Base-by-base conservation (phyloP, 495 filamentous ascomycete genomes). In the Daldinia caldariorum region DNA sequence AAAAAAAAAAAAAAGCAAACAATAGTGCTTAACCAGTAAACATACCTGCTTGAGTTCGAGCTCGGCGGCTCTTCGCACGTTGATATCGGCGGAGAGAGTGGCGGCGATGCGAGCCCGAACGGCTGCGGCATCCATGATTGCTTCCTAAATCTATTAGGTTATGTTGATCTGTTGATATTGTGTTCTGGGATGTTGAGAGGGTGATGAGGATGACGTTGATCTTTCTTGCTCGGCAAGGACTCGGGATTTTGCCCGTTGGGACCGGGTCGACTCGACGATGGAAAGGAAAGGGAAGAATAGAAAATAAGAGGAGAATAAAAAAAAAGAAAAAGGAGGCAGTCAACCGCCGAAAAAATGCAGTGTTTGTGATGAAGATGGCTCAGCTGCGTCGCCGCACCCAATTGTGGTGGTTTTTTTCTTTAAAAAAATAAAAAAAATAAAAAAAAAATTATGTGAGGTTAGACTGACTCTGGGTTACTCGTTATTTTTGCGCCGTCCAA, bases 1-100 rank as follows among this genome's bases (percentile, higher is more conserved):
- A n/a, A n/a, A n/a, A n/a, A n/a, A n/a, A n/a, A n/a, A 39, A 50
- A 61, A 61, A 54, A 47, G 45, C 35, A 66, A 70, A 66, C 34
- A 57, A 66, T 58, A 14, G 26, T 53, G 14, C n/a, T 49, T 20
- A 0, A 14, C 8, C 31, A 29, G 31, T 53, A 53, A 31, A 32
- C 31, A 76, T 86, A 97, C 95, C 87, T 91, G 89, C 90, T 94
- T 97, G 71, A 99, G 84, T 80, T 97, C 92, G 72, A 94, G 81
- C 84, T 98, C 96, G 64, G 94, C 95, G 78, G 92, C 89, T 72
- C 89, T 88, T 76, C 95, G 88, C 79, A 85, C 88, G 73, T 95
- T 92, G 72, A 92, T 89, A 84, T 98, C 92, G 68, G 91, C 78
- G 73, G 92, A 89, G 74, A 97, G 88, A 53, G 93, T 97, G 75